Evolutionary conservation across 352 stramenopile species (phyloP), one percentile per base, ranked within the genome.

Genomic region (Globisporangium orthogonon): DNA sequence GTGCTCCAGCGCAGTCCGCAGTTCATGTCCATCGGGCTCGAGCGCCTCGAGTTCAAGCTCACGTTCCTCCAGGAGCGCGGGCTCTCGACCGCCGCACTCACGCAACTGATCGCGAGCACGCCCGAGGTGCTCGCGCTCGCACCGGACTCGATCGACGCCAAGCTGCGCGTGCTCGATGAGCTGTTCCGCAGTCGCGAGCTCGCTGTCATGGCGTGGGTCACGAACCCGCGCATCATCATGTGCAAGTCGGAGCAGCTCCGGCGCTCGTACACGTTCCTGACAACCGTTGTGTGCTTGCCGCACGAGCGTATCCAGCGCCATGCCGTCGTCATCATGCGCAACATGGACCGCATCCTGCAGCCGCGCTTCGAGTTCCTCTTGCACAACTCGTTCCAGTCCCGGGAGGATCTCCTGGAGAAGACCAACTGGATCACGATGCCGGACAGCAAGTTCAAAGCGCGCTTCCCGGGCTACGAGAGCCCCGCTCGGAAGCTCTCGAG

Each of bases 351-450:
- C 53, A 57, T 86, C 45, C 50, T 80, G 7, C 66, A 63, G 2
- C 76, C 78, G 6, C 75, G 78, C n/a, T 74, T 63, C 33, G 48
- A 83, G 54, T 87, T 73, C 14, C 51, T 87, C 46, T 44, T n/a
- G 10, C 48, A 28, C 44, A 23, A 46, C 18, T 18, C 7, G 18
- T 11, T 44, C 4, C 41, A 50, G 29, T 57, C 18, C 40, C 63
- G 2, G 3, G 35, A 43, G 3, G 28, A 59, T 0, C 60, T 73
- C 17, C 14, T 54, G n/a, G 48, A 63, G 7, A 59, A 62, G 45
- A 31, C 61, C 17, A 40, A 47, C 13, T 87, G 76, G 76, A 76
- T 87, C 30, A 10, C 60, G 9, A 63, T 67, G 30, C 13, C 74
- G 1, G 65, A 82, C 4, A 3, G 17, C 5, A 18, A 23, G 5